Evolutionary conservation across 768 basidiomycete species (phyloP), one percentile per base, ranked within the genome.

Genomic region (Mycena sanguinolenta): DNA sequence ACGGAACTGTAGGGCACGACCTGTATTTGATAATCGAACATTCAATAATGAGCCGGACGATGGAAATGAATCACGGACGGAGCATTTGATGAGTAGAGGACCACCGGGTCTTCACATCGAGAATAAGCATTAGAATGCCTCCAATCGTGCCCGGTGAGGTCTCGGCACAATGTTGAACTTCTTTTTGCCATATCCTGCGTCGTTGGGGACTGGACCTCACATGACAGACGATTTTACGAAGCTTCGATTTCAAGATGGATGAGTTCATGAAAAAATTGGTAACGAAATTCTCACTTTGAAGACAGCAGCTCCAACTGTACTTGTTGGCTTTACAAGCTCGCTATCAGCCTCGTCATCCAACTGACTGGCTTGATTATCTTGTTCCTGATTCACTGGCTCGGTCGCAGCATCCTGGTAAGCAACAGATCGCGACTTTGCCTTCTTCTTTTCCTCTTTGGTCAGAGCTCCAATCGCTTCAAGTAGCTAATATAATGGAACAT

Each of bases 31-130:
- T 34, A 53, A 6, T n/a, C 59, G 7, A 14, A 52, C n/a, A n/a
- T n/a, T n/a, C n/a, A n/a, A n/a, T n/a, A n/a, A n/a, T n/a, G n/a
- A n/a, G n/a, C n/a, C n/a, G 25, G 28, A 52, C 9, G 14, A 28
- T 63, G 14, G 69, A 63, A 38, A n/a, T n/a, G n/a, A 21, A 19
- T 21, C 27, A 72, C 77, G 34, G 63, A 82, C 77, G 66, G 10
- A 82, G 73, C 80, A 82, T 81, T 27, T 78, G 74, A 62, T 80
- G 77, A 27, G 80, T 80, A n/a, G 80, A 82, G 1, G 77, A 75
- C 81, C 81, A 82, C 0, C 76, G 73, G 6, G 79, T 81, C 17
- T 67, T 57, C 2, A 82, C 80, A 69, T 81, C 80, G 1, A 82
- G 73, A 34, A 81, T 82, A 2, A 78, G 75, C 72, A 79, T 78